A percentile compares a stretch with the other conserved stretches of the same genome.
These are phyloP conservation scores for Aspergillus bombycis DNA, from an alignment of 2,329 filamentous ascomycete genomes.

Conservation along the genomic window DNA sequence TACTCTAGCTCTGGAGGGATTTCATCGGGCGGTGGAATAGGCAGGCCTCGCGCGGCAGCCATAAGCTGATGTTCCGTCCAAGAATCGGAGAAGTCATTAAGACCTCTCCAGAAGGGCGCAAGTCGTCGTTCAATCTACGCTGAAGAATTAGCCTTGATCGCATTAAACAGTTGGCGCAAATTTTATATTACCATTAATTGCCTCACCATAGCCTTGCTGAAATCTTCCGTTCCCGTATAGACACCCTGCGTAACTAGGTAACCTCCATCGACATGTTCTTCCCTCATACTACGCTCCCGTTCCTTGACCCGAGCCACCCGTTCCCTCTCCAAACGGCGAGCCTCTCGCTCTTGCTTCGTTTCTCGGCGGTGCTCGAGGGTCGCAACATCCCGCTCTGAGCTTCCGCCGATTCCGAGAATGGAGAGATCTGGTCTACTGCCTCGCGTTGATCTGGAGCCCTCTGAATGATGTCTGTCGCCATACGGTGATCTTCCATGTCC, in stretches of 20 bases:
- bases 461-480: conserved; percentile 31
- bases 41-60: conserved; percentile 80
- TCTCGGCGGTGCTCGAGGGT: conserved; percentile 69
- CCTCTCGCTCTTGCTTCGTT: conserved; percentile 89
- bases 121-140: conserved; percentile 86
- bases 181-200: conserved; percentile 76
- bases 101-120: conserved; percentile 92
- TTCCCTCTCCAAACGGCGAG: conserved; percentile 81
- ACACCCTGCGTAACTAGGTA: conserved; percentile 92
- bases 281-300: conserved; percentile 83
- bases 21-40: conserved; percentile 82
- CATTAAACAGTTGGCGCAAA: not conserved
- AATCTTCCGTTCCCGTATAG: conserved; percentile 91
- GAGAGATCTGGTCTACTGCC: conserved; percentile 62
- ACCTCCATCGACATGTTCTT: conserved; percentile 92
- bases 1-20: conserved; percentile 70
- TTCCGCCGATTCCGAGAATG: conserved; percentile 59
- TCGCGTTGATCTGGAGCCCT: conserved; percentile 53
- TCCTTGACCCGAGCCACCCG: conserved; percentile 75
- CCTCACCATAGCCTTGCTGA: conserved; percentile 82
- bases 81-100: conserved; percentile 82
- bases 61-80: conserved; percentile 98
- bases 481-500: conserved; percentile 35
- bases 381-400: conserved; percentile 53
- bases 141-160: conserved; percentile 23